Evolutionary conservation across 108 stramenopile species (phyloP), one percentile per base, ranked within the genome.

Genomic region (Cafeteria roenbergensis): DNA sequence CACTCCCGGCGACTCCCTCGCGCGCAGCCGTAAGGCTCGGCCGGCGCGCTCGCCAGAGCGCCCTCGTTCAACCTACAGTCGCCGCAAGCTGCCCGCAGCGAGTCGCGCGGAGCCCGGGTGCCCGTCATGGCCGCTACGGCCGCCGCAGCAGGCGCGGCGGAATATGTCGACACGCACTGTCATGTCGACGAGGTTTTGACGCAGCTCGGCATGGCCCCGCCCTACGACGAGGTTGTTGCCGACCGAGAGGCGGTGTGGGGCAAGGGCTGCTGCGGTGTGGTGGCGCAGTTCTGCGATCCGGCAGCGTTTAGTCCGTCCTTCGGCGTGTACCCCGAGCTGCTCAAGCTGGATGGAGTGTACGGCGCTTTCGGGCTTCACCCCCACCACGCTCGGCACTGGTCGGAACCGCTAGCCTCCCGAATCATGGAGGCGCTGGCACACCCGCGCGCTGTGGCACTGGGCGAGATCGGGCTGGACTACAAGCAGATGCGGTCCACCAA

Each of bases 401-500:
- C 20, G 17, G 52, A 53, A 3, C 2, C 24, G 2, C 24, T 9
- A 22, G 24, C 8, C 2, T 8, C 21, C 2, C 52, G 52, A 9
- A 53, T 53, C 20, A 2, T 9, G 2, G 52, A 21, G 52, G 52
- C 52, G 2, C 52, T 53, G 52, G 24, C 20, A 2, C 52, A 53
- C 52, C 52, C 52, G 24, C 20, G 52, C 20, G 52, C 52, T 9
- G 52, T 53, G 52, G 52, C 52, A 2, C 52, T 53, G 17, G 52
- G 52, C 52, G 52, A 53, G 52, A 24, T 2, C 24, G 52, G 52
- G 21, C 52, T 53, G 52, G 52, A 53, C 52, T 53, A 53, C 52
- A 22, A 2, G 17, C 8, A 53, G n/a, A 53, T 24, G 52, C 20
- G 24, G 52, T 24, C 21, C 20, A 8, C 52, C 52, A 53, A 53